Conservation (phyloP, 495 filamentous ascomycete genomes). For the Neurospora sp. region DNA sequence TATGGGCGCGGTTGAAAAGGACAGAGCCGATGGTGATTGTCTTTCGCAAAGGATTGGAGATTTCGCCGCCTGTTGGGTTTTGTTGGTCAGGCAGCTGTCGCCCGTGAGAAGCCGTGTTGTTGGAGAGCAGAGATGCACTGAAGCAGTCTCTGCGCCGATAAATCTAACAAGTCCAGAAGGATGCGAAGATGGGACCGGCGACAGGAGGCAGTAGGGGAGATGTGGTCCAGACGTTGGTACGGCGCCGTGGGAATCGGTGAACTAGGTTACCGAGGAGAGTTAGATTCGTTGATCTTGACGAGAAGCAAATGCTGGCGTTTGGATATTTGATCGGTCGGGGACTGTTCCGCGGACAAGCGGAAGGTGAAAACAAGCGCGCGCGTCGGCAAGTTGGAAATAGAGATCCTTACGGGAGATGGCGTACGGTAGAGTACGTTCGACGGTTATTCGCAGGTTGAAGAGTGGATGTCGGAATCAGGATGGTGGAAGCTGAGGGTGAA, state of each 20-base stretch:
- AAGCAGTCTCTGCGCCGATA: conserved; percentile 16
- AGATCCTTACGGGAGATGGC: not conserved
- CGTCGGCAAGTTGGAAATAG: not conserved
- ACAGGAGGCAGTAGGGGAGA: not conserved
- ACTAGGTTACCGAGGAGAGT: not conserved
- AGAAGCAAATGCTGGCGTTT: not conserved
- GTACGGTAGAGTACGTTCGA: not conserved
- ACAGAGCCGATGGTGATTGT: conserved; percentile 30
- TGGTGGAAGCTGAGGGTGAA: not conserved
- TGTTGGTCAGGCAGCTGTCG: conserved; percentile 9
- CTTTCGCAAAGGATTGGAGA: conserved; percentile 2
- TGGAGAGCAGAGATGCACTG: conserved; percentile 18
- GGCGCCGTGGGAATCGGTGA: not conserved
- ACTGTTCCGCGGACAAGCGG: not conserved
- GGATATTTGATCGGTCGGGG: not conserved
- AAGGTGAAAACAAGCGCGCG: not conserved
- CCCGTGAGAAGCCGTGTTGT: conserved; percentile 23
- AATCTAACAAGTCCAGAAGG: not conserved
- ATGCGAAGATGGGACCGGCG: not conserved
- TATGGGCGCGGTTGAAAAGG: conserved; percentile 33
- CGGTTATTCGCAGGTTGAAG: not conserved
- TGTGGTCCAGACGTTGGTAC: not conserved
- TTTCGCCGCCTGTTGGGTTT: conserved; percentile 1
- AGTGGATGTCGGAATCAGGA: not conserved
- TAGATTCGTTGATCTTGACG: not conserved